phyloP scores from a whole-genome alignment of 129 eudicot genomes.

The Cynara cardunculus region DNA sequence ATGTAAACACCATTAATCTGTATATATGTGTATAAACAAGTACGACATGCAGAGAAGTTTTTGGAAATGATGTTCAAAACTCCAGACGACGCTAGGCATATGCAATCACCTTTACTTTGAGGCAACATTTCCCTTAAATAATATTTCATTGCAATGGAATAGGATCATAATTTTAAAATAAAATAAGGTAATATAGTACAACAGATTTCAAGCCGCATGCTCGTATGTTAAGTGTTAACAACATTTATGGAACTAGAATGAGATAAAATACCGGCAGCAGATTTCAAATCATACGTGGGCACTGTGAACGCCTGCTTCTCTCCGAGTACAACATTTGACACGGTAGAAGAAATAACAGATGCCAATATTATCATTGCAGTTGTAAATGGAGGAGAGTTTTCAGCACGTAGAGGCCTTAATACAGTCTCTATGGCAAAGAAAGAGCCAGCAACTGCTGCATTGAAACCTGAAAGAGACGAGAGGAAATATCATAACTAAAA shows the following conservation, averaged over 20 bases:
- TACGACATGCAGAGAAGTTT: neutral
- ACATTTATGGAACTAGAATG: slow-evolving; percentile 26
- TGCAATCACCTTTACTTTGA: neutral
- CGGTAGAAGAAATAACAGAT: slow-evolving; percentile 94
- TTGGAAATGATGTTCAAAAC: neutral
- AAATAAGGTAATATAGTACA: neutral
- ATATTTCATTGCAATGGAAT: neutral
- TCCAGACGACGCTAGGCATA: neutral
- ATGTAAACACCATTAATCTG: neutral
- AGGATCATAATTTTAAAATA: neutral
- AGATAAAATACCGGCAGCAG: slow-evolving; percentile 94
- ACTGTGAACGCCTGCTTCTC: slow-evolving; percentile 97
- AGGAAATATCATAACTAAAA: slow-evolving; percentile 1
- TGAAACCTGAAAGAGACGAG: slow-evolving; percentile 56
- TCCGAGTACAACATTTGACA: slow-evolving; percentile 88
- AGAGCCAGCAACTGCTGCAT: slow-evolving; percentile 99
- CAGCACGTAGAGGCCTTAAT: slow-evolving; percentile 93
- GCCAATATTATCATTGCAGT: slow-evolving; percentile 99
- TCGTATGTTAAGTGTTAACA: neutral
- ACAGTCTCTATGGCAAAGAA: slow-evolving; percentile 99
- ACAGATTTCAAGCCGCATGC: neutral
- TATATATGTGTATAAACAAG: neutral
- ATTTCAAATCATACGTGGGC: slow-evolving; percentile 95
- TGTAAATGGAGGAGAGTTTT: slow-evolving; percentile 98
- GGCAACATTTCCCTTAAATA: too few species aligned